Evolutionary conservation across 768 basidiomycete species (phyloP).

Genomic region (Pulveroboletus sp.): DNA sequence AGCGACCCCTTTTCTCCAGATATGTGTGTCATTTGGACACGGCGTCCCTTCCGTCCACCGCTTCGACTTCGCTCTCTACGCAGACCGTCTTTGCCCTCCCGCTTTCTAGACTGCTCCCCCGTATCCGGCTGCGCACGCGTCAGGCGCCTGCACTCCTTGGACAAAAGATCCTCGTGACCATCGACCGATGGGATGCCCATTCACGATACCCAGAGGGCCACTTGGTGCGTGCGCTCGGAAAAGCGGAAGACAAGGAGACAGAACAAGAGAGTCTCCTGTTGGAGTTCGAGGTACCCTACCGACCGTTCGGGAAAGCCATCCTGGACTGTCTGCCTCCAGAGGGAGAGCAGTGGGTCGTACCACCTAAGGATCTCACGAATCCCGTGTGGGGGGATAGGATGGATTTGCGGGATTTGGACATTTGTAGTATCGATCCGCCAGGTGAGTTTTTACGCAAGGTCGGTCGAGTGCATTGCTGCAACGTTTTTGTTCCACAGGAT

Average conservation of each 20-base stretch:
- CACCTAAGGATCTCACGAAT: conserved; percentile 54
- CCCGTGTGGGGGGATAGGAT: conserved; percentile 77
- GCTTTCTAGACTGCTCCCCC: conserved; percentile 84
- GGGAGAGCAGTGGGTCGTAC: conserved; percentile 92
- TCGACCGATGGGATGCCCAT: conserved; percentile 86
- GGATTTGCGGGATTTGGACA: conserved; percentile 78
- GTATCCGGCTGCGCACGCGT: conserved; percentile 90
- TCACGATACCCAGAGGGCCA: conserved; percentile 96
- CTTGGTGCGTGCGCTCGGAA: conserved; percentile 88
- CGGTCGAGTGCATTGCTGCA: conserved; percentile 3
- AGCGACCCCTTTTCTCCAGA: conserved; percentile 33
- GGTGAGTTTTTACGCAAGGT: conserved; percentile 40
- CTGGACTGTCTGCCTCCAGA: conserved; percentile 84
- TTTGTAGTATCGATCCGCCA: conserved; percentile 98
- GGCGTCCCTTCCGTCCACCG: conserved; percentile 76
- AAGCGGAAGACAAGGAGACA: conserved; percentile 90
- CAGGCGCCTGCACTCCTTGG: conserved; percentile 85
- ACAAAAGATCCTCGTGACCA: conserved; percentile 94
- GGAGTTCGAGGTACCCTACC: conserved; percentile 93
- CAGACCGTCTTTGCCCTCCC: conserved; percentile 96
- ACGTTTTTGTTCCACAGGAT: conserved; percentile 47
- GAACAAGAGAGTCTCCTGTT: conserved; percentile 91
- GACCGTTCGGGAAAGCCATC: conserved; percentile 95
- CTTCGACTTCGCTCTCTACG: conserved; percentile 72
- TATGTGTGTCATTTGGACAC: conserved; percentile 95